phyloP scores from a whole-genome alignment of 139 green algal genomes.

The Chlorokybus atmophyticus region DNA sequence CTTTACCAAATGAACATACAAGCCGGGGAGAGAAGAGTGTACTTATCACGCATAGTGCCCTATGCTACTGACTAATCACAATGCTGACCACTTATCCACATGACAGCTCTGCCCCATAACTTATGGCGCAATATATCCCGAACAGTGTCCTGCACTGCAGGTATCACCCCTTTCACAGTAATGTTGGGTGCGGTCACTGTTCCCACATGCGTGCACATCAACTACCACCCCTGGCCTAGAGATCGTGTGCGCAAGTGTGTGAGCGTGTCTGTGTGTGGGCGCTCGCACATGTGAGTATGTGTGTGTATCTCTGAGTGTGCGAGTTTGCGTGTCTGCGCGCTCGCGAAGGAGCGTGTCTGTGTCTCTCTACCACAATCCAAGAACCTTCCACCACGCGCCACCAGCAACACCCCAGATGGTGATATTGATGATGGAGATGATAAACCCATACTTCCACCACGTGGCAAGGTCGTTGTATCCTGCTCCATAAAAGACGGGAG shows the following conservation, averaged over 20 bases:
- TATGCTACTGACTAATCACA: too few species aligned
- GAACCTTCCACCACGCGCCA: slow-evolving; percentile 85
- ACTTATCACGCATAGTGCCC: too few species aligned
- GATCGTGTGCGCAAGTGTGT: neutral
- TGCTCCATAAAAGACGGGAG: slow-evolving; percentile 86
- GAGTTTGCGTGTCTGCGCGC: neutral
- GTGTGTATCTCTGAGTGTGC: too few species aligned
- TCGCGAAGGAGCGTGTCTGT: neutral
- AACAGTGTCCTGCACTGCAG: too few species aligned
- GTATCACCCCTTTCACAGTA: too few species aligned
- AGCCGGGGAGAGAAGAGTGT: too few species aligned
- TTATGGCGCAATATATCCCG: too few species aligned
- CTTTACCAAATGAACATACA: too few species aligned
- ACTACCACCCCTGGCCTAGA: neutral
- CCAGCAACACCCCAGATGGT: slow-evolving; percentile 76
- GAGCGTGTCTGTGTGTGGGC: neutral
- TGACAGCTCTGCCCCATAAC: too few species aligned
- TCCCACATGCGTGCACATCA: neutral
- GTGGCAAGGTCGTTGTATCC: slow-evolving; percentile 68
- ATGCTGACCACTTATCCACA: too few species aligned
- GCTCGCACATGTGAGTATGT: neutral
- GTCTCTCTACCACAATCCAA: slow-evolving; percentile 61
- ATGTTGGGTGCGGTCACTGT: neutral
- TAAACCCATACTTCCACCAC: slow-evolving; percentile 85
- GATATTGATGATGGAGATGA: slow-evolving; percentile 89